A percentile compares a stretch with the other conserved stretches of the same genome.
These are phyloP conservation scores for Deakozyma indianensis DNA, from an alignment of 805 yeast species.

Conservation along the genomic window DNA sequence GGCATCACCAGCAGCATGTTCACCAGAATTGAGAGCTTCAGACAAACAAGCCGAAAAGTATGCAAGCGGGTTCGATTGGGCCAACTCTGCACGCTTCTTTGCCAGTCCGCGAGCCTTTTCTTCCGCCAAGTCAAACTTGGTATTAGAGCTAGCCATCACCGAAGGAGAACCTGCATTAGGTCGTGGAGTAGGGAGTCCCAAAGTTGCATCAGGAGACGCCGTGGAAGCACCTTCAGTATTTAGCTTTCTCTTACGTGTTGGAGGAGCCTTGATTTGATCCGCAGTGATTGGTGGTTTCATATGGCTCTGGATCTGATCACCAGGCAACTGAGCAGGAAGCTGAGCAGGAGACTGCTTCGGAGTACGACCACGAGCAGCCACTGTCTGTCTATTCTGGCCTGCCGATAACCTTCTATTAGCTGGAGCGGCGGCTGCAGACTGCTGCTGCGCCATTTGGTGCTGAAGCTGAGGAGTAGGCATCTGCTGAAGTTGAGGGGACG, in stretches of 20 bases:
- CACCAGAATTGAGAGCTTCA: slow-evolving; percentile 19
- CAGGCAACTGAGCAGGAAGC: background rate
- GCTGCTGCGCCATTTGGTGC: slow-evolving; percentile 8
- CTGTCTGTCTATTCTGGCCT: slow-evolving; percentile 7
- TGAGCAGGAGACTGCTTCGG: slow-evolving; percentile 1
- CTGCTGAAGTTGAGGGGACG: slow-evolving; percentile 8
- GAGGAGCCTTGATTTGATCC: background rate
- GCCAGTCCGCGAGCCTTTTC: background rate
- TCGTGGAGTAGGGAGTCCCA: slow-evolving; percentile 53
- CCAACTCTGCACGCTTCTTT: background rate
- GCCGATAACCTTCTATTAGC: slow-evolving; percentile 5
- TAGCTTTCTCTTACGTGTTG: background rate
- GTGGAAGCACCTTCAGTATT: slow-evolving; percentile 2
- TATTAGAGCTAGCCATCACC: slow-evolving; percentile 1
- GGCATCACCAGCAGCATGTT: slow-evolving; percentile 18
- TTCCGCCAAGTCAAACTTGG: slow-evolving; percentile 4
- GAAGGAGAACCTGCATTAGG: slow-evolving; percentile 49
- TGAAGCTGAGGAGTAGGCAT: slow-evolving; percentile 4
- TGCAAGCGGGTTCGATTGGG: background rate
- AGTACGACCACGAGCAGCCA: background rate
- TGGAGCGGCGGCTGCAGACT: slow-evolving; percentile 5
- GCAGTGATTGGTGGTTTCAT: slow-evolving; percentile 1
- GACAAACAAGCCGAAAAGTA: background rate
- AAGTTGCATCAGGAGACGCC: slow-evolving; percentile 20
- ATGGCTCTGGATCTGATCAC: background rate